phyloP scores from a whole-genome alignment of 306 rosid genomes.

The Ormosia semicastrata region DNA sequence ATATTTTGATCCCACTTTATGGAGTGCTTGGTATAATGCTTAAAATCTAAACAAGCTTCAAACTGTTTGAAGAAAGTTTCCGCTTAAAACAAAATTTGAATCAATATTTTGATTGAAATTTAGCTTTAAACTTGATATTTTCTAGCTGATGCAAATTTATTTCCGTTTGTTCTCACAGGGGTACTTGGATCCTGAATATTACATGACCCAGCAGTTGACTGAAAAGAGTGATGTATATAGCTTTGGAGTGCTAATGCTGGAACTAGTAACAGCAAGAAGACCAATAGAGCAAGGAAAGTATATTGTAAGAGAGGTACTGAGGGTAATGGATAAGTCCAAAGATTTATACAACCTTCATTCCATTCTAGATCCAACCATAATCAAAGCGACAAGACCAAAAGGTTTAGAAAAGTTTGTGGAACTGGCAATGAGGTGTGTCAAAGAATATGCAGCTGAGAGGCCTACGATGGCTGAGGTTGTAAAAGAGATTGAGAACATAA shows the following conservation, averaged over 20 bases:
- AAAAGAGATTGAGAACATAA: slow-evolving; percentile 65
- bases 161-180: slow-evolving; percentile 48
- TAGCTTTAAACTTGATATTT: neutral
- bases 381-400: slow-evolving; percentile 32
- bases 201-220: slow-evolving; percentile 54
- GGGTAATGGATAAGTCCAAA: slow-evolving; percentile 54
- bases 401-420: slow-evolving; percentile 60
- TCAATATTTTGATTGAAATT: neutral
- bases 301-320: slow-evolving; percentile 63
- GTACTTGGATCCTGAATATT: slow-evolving; percentile 65
- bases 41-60: neutral
- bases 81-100: neutral
- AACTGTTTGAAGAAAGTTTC: neutral
- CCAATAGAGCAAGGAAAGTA: slow-evolving; percentile 70
- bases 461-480: slow-evolving; percentile 77
- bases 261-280: slow-evolving; percentile 62
- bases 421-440: slow-evolving; percentile 65
- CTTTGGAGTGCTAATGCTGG: slow-evolving; percentile 76
- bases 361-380: slow-evolving; percentile 52
- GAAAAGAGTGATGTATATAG: slow-evolving; percentile 88
- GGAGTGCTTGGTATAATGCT: neutral
- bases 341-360: slow-evolving; percentile 48
- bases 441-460: slow-evolving; percentile 54
- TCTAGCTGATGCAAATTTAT: neutral
- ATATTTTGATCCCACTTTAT: neutral